Conservation (phyloP, 2,329 filamentous ascomycete genomes). For the Karstenula rhodostoma region DNA sequence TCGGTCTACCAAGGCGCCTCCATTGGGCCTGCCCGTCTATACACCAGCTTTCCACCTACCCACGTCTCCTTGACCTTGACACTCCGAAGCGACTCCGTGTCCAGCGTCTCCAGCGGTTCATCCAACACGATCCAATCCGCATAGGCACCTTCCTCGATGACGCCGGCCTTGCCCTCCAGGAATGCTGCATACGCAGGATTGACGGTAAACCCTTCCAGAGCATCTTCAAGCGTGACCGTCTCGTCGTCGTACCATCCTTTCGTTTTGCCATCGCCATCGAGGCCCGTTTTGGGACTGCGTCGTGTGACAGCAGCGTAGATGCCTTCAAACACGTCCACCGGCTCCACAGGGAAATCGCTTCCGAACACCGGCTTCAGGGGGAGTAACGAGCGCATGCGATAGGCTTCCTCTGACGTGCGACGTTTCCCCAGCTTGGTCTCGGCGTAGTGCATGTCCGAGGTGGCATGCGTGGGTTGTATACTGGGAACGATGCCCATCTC, state of each 20-base stretch:
- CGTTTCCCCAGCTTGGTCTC: conserved; percentile 65
- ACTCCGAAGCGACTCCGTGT: conserved; percentile 60
- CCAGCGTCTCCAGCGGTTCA: conserved; percentile 59
- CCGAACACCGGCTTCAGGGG: conserved; percentile 66
- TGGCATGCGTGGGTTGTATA: conserved; percentile 76
- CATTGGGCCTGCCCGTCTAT: conserved; percentile 30
- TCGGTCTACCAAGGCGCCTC: conserved; percentile 14
- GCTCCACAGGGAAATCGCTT: conserved; percentile 77
- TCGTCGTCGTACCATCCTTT: conserved; percentile 69
- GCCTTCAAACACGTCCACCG: conserved; percentile 71
- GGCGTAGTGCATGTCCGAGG: conserved; percentile 75
- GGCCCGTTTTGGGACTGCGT: conserved; percentile 61
- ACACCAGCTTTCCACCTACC: conserved; percentile 64
- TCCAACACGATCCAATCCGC: conserved; percentile 78
- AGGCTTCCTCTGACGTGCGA: conserved; percentile 66
- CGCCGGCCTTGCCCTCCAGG: conserved; percentile 65
- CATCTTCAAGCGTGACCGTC: conserved; percentile 65
- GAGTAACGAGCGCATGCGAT: conserved; percentile 71
- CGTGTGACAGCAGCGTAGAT: conserved; percentile 73
- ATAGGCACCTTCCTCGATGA: conserved; percentile 67
- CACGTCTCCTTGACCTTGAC: conserved; percentile 72
- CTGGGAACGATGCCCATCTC: conserved; percentile 70
- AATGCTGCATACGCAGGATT: conserved; percentile 68
- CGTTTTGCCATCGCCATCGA: conserved; percentile 54
- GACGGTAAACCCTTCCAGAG: conserved; percentile 68